Conservation (phyloP, 441 rosid species). For the Theobroma grandiflorum region DNA sequence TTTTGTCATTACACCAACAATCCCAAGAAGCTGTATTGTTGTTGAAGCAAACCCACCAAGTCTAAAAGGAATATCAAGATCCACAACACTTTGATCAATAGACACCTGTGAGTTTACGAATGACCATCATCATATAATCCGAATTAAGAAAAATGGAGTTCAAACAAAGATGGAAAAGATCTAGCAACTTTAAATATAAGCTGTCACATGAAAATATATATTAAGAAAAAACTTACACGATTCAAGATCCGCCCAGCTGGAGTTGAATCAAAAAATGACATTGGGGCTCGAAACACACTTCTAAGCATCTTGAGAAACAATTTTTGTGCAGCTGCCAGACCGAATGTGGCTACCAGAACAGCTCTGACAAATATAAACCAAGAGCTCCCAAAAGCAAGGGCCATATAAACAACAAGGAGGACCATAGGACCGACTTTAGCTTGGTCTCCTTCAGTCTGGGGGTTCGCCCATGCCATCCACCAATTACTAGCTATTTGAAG, state of each 20-base stretch:
- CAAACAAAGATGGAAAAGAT: constrained; percentile 6
- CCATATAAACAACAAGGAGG: constrained; percentile 90
- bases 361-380: constrained; percentile 97
- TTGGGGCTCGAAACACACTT: constrained; percentile 94
- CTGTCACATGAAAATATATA: neutral
- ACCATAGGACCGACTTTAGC: constrained; percentile 85
- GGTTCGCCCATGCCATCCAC: constrained; percentile 99
- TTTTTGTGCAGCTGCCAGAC: constrained; percentile 97
- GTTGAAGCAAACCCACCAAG: constrained; percentile 99
- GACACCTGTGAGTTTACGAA: constrained; percentile 71
- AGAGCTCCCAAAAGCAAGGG: constrained; percentile 98
- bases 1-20: constrained; percentile 92
- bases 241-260: constrained; percentile 98
- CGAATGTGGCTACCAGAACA: constrained; percentile 97
- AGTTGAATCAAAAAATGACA: constrained; percentile 99
- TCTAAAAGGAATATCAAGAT: constrained; percentile 98
- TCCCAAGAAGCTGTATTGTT: constrained; percentile 96
- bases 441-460: constrained; percentile 93
- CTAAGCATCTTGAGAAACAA: constrained; percentile 93
- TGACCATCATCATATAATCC: constrained; percentile 23
- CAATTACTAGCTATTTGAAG: constrained; percentile 99
- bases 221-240: constrained; percentile 65
- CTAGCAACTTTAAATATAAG: neutral
- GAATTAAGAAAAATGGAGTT: constrained; percentile 2
- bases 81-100: constrained; percentile 99